These are phyloP conservation scores for Pythium scleroteichum DNA, from an alignment of 352 stramenopile genomes.

Conservation along the genomic window DNA sequence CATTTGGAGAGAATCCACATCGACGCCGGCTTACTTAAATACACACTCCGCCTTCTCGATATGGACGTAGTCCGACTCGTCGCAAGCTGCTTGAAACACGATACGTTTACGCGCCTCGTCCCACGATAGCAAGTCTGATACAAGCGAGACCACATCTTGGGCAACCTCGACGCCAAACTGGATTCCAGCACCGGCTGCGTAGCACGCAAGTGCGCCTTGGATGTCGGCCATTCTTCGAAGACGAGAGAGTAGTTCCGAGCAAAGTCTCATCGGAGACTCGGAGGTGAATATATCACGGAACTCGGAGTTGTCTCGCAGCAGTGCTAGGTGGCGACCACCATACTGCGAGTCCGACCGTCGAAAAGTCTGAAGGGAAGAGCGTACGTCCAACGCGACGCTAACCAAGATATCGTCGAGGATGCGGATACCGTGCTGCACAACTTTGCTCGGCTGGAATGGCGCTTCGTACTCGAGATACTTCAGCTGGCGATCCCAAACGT, in stretches of 20 bases:
- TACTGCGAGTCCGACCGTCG: constrained; percentile 38
- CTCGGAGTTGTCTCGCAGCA: constrained; percentile 67
- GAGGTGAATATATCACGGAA: constrained; percentile 63
- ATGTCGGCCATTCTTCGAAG: constrained; percentile 79
- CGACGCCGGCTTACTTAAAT: constrained; percentile 10
- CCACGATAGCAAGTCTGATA: constrained; percentile 72
- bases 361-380: constrained; percentile 49
- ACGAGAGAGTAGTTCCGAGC: constrained; percentile 51
- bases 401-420: constrained; percentile 85
- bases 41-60: constrained; percentile 20
- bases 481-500: constrained; percentile 79
- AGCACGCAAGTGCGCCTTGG: constrained; percentile 69
- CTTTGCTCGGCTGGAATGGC: constrained; percentile 65
- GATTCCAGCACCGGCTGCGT: constrained; percentile 60
- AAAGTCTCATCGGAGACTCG: constrained; percentile 52
- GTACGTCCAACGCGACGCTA: constrained; percentile 69
- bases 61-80: constrained; percentile 1
- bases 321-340: constrained; percentile 61
- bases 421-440: constrained; percentile 76
- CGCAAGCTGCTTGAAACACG: constrained; percentile 27
- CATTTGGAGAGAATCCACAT: too few relatives aligned
- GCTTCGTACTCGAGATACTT: constrained; percentile 81
- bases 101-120: constrained; percentile 56
- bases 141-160: constrained; percentile 71
- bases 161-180: constrained; percentile 80